Evolutionary conservation across 78 protist genomes (phyloP), one percentile per base, ranked within the genome.

Genomic region (Diacronema lutheri): DNA sequence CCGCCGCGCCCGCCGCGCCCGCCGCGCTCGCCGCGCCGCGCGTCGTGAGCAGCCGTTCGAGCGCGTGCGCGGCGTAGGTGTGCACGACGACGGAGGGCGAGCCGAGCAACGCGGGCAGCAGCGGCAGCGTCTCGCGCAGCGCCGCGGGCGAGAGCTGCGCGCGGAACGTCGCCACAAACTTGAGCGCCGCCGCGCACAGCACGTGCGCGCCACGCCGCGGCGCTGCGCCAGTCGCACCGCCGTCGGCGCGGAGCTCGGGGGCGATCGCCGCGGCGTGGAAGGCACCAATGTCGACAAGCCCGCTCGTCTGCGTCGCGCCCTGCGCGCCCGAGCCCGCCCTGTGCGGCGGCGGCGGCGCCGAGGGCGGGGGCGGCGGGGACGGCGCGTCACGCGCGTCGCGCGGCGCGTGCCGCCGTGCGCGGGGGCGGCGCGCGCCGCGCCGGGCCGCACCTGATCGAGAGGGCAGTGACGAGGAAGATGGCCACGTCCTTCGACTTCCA

Each of bases 401-500:
- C n/a, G n/a, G n/a, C n/a, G n/a, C n/a, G n/a, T n/a, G n/a, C n/a
- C n/a, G n/a, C n/a, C n/a, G n/a, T n/a, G n/a, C n/a, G n/a, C n/a
- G n/a, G n/a, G n/a, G n/a, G n/a, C n/a, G n/a, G n/a, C n/a, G n/a
- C n/a, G n/a, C n/a, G n/a, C n/a, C n/a, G n/a, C n/a, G 78, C 23
- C 6, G 92, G 38, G 35, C 31, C 61, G 35, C 86, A 44, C 41
- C 78, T 88, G 65, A 95, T 80, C 11, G 97, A 93, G 40, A 97
- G 87, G 14, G 98, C 96, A 29, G 93, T 90, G 38, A 94, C 86
- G 60, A 97, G 89, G 82, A 90, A 96, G 83, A 97, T 95, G 35
- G 97, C 96, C 25, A 80, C 89, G 83, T 96, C 98, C 88, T 93
- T 96, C 29, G 93, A 65, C 55, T 85, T 33, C 97, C 97, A 95